A percentile compares a stretch with the other conserved stretches of the same genome.
Conservation (phyloP, 306 rosid species). For the Parietaria judaica region DNA sequence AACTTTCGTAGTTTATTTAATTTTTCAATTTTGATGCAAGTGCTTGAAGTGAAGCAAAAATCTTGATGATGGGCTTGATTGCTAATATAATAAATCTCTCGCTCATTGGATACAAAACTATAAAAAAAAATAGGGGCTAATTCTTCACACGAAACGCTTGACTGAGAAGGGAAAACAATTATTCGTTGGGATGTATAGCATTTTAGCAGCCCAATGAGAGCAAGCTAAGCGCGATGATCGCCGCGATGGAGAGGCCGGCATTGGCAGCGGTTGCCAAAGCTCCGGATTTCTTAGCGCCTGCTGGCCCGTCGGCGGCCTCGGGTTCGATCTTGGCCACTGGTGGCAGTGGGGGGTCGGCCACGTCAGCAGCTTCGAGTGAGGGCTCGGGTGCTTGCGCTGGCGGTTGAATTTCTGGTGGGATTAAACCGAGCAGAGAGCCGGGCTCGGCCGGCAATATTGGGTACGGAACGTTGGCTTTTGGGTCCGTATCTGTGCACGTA, state of each 20-base stretch:
- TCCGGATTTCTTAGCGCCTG: conserved; percentile 11
- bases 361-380: conserved; percentile 27
- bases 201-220: conserved; percentile 7
- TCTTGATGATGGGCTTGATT: neutral
- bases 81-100: too few species aligned
- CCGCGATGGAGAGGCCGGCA: conserved; percentile 21
- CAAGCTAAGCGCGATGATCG: conserved; percentile 21
- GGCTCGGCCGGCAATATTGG: conserved; percentile 38
- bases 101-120: too few species aligned
- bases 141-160: too few species aligned
- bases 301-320: neutral
- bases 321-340: conserved; percentile 20
- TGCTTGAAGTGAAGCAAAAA: too few species aligned
- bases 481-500: conserved; percentile 42
- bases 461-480: conserved; percentile 2
- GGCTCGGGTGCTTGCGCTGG: conserved; percentile 40
- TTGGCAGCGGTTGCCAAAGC: conserved; percentile 26
- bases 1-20: neutral
- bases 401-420: conserved; percentile 20
- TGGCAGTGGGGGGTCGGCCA: conserved; percentile 87
- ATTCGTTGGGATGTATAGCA: too few species aligned
- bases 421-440: conserved; percentile 29
- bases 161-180: too few species aligned
- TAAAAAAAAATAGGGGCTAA: too few species aligned
- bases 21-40: too few species aligned